A percentile compares a stretch with the other conserved stretches of the same genome.
Conservation (phyloP, 352 stramenopile genomes). For the Globisporangium middletonii region DNA sequence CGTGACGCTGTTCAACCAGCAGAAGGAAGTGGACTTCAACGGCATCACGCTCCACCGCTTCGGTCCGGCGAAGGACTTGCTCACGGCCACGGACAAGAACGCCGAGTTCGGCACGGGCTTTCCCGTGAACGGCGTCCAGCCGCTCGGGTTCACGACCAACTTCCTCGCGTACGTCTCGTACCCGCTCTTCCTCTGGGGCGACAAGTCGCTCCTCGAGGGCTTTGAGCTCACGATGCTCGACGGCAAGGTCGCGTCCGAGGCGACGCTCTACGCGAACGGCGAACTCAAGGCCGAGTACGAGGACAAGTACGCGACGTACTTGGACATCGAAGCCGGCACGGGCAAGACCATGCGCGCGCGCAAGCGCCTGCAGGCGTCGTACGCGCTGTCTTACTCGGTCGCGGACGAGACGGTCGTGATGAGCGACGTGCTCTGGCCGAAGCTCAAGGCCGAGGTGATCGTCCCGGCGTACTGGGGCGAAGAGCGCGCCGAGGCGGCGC, state of each 20-base stretch:
- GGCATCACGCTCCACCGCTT: constrained; percentile 54
- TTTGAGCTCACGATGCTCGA: constrained; percentile 49
- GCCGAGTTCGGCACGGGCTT: constrained; percentile 31
- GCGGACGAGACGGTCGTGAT: constrained; percentile 33
- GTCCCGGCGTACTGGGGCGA: constrained; percentile 54
- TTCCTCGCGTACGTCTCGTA: constrained; percentile 60
- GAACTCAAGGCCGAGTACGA: constrained; percentile 46
- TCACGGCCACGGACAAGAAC: constrained; percentile 19
- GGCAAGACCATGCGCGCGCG: constrained; percentile 60
- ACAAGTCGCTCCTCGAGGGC: constrained; percentile 32
- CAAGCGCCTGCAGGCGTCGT: constrained; percentile 66
- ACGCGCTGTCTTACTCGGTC: constrained; percentile 37
- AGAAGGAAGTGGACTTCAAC: constrained; percentile 33
- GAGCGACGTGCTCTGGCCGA: constrained; percentile 56
- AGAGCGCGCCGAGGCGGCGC: constrained; percentile 36
- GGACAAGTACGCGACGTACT: constrained; percentile 43
- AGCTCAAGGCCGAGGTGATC: constrained; percentile 46
- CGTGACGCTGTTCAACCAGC: constrained; percentile 42
- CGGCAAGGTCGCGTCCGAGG: constrained; percentile 29
- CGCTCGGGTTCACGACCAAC: constrained; percentile 35
- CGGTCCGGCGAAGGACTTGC: constrained; percentile 26
- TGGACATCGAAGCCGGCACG: constrained; percentile 65
- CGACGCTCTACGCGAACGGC: constrained; percentile 33
- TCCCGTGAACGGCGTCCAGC: constrained; percentile 48
- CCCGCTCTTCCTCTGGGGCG: constrained; percentile 52